Conservation (phyloP, 768 basidiomycete species). For the Serendipita indica region DNA sequence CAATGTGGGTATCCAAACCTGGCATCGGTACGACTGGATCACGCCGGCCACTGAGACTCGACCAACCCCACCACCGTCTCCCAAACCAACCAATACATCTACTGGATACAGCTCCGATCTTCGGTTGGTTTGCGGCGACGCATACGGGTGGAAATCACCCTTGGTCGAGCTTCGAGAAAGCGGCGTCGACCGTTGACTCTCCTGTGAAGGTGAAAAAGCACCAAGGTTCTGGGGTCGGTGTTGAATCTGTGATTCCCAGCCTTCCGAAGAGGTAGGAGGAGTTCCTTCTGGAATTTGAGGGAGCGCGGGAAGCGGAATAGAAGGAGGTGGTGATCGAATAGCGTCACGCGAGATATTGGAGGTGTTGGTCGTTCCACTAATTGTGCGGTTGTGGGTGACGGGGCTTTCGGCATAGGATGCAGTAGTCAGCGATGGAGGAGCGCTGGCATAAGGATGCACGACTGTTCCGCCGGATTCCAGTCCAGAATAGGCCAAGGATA, state of each 20-base stretch:
- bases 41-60: not conserved
- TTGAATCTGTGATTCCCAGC: slow-evolving; percentile 4
- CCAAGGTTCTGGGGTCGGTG: too few relatives aligned
- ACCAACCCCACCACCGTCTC: not conserved
- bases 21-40: not conserved
- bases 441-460: not conserved
- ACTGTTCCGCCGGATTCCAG: not conserved
- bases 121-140: not conserved
- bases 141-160: not conserved
- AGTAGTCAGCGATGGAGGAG: not conserved
- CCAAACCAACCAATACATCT: slow-evolving; percentile 5
- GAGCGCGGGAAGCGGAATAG: not conserved
- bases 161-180: not conserved
- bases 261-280: not conserved
- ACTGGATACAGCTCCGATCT: not conserved
- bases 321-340: not conserved
- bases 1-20: too few relatives aligned
- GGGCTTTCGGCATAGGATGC: not conserved
- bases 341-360: not conserved
- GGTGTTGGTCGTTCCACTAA: slow-evolving; percentile 1
- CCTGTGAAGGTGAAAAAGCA: not conserved
- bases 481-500: not conserved
- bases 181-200: not conserved
- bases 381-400: not conserved
- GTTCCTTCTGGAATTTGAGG: not conserved